A percentile compares a stretch with the other conserved stretches of the same genome.
phyloP scores from a whole-genome alignment of 805 yeast species.

The Ascoidea rubescens region DNA sequence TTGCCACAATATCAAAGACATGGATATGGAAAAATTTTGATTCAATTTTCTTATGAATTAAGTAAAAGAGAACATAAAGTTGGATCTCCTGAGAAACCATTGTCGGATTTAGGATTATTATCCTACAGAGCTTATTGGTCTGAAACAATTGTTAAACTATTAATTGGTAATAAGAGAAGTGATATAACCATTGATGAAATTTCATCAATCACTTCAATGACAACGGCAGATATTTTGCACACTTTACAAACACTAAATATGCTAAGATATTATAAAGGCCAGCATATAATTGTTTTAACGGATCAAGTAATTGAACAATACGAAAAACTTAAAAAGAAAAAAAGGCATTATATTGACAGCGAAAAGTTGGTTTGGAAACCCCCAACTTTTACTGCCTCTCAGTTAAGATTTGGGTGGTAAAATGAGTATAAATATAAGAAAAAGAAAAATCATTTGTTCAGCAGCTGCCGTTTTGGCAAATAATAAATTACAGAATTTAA shows the following conservation, averaged over 20 bases:
- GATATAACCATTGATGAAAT: conserved; percentile 80
- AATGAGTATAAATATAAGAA: too few relatives aligned
- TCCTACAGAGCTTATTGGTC: conserved; percentile 97
- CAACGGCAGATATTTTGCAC: conserved; percentile 89
- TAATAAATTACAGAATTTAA: too few relatives aligned
- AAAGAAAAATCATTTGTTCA: too few relatives aligned
- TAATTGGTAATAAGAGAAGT: conserved; percentile 52
- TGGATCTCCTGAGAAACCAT: conserved; percentile 96
- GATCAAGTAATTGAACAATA: conserved; percentile 70
- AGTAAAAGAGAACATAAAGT: conserved; percentile 79
- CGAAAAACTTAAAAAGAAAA: conserved; percentile 51
- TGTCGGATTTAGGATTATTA: conserved; percentile 84
- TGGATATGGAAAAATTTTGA: conserved; percentile 85
- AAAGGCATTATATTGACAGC: conserved; percentile 66
- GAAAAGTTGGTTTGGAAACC: conserved; percentile 78
- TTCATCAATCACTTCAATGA: conserved; percentile 78
- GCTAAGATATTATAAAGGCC: conserved; percentile 87
- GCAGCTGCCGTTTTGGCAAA: too few relatives aligned
- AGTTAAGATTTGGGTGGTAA: conserved; percentile 90
- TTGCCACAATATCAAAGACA: conserved; percentile 92
- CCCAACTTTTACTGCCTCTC: conserved; percentile 88
- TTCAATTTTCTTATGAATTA: conserved; percentile 86
- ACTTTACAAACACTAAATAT: conserved; percentile 86
- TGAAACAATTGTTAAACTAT: conserved; percentile 63
- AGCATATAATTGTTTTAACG: conserved; percentile 76